phyloP scores from a whole-genome alignment of 352 stramenopile genomes.

The Stramenopiles sp. region DNA sequence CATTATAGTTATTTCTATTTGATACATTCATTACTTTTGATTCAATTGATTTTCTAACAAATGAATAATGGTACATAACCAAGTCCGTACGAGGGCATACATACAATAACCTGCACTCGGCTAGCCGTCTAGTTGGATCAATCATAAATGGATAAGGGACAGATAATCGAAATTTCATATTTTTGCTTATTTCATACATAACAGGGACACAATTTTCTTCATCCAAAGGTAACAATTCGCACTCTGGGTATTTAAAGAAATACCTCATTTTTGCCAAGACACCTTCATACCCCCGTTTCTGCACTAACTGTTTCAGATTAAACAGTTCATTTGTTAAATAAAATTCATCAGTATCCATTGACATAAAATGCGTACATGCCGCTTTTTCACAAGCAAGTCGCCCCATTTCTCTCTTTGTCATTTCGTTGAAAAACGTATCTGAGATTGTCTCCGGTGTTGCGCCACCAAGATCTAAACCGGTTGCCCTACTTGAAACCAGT shows the following conservation, averaged over 20 bases:
- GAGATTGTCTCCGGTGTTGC: background rate
- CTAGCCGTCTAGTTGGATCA: background rate
- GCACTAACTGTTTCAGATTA: background rate
- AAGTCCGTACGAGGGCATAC: background rate
- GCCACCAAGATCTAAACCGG: background rate
- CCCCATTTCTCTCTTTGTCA: background rate
- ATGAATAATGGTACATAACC: background rate
- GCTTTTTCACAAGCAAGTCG: background rate
- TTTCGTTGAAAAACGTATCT: background rate
- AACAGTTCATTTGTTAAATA: background rate
- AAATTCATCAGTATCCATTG: conserved; percentile 1
- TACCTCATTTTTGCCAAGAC: background rate
- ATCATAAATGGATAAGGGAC: background rate
- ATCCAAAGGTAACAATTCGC: background rate
- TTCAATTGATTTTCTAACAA: background rate
- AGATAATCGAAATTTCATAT: background rate
- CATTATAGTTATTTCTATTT: background rate
- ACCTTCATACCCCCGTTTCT: background rate
- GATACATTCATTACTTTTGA: background rate
- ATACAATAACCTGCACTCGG: background rate
- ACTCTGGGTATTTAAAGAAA: background rate
- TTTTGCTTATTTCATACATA: background rate
- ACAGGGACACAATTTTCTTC: background rate
- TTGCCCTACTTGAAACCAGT: background rate
- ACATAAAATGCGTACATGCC: background rate